Evolutionary conservation across 1,139 yeast species (phyloP), one percentile per base, ranked within the genome.

Genomic region (Pichia sorboxylosa): DNA sequence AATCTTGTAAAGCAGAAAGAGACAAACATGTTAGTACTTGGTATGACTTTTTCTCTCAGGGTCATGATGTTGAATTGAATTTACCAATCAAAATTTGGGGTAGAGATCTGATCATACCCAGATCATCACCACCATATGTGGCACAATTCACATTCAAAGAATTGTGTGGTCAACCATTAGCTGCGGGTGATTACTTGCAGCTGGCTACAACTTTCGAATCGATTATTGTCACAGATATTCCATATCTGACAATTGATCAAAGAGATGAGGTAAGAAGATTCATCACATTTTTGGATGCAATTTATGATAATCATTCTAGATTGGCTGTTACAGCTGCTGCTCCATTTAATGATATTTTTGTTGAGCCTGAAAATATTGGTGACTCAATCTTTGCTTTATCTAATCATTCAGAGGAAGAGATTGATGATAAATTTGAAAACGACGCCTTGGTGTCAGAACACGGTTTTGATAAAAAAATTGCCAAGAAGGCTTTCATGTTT

Each of bases 161-260:
- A 51, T 61, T 90, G 26, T 90, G 97, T 55, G 95, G 93, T 2
- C 61, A 66, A 37, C 90, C 94, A 8, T 59, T 83, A 42, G 85
- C 94, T n/a, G 96, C 98, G 0, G 97, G 96, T 9, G 98, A 90
- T 55, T 90, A 90, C 52, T 64, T 90, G 26, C 75, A 85, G 22
- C 59, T 90, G 41, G 94, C 96, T 4, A 66, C 70, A n/a, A 62
- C 74, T 17, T 90, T 76, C 60, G 72, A 73, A 36, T 70, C 87
- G 9, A 80, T 87, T 45, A 73, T 90, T 11, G 66, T 90, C 27
- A 85, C 97, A 0, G 97, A 87, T 51, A 85, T 90, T 29, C 98
- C 98, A 4, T 76, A 76, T 42, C 59, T 90, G 43, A 75, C 93
- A 14, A 66, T 80, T 17, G 68, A 78, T 41, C 80, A 73, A 29